phyloP scores from a whole-genome alignment of 257 asterid species.

The Solanum peruvianum region DNA sequence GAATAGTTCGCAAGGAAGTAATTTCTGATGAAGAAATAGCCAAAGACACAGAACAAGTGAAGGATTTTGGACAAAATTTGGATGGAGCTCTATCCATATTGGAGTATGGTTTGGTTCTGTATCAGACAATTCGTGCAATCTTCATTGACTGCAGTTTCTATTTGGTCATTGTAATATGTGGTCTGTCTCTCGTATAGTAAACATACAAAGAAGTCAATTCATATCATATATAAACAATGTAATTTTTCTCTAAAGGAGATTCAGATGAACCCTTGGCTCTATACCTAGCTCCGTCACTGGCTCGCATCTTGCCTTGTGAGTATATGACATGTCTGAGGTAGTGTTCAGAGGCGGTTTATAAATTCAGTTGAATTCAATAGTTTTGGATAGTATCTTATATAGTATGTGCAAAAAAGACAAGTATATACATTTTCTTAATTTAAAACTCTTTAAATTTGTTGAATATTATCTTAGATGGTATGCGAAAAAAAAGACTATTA shows the following conservation, averaged over 20 bases:
- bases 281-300: background rate
- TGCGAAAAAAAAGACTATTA: background rate
- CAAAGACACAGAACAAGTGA: background rate
- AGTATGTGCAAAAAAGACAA: background rate
- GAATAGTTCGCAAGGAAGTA: conserved; percentile 16
- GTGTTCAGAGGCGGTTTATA: background rate
- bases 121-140: conserved; percentile 43
- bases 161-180: conserved; percentile 48
- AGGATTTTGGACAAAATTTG: conserved; percentile 18
- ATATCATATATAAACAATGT: no score
- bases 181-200: conserved; percentile 34
- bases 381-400: background rate
- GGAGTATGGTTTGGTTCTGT: conserved; percentile 57
- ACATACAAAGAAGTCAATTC: background rate
- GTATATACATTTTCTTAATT: background rate
- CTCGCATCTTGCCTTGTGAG: background rate
- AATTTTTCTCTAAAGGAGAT: background rate
- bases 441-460: background rate
- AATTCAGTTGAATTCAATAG: background rate
- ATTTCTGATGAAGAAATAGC: background rate
- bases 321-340: background rate
- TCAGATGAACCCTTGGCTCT: background rate
- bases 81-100: conserved; percentile 48
- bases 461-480: background rate
- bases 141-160: conserved; percentile 77